Conservation (phyloP, 352 stramenopile species). For the Globisporangium nagaii region DNA sequence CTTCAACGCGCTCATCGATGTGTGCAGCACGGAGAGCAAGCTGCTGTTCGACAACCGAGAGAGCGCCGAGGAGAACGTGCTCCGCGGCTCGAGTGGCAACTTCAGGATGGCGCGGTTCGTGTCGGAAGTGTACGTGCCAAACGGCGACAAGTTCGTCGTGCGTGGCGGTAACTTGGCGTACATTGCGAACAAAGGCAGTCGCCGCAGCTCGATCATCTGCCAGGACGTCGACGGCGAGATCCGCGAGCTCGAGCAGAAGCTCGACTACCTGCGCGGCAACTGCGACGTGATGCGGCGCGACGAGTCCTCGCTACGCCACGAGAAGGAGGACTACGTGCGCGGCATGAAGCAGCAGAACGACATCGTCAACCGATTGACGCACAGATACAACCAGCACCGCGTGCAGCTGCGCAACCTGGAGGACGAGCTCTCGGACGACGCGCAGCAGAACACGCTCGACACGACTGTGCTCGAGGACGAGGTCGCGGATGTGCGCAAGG, state of each 20-base stretch:
- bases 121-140: slow-evolving; percentile 63
- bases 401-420: slow-evolving; percentile 58
- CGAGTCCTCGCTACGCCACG: slow-evolving; percentile 33
- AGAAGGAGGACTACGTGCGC: slow-evolving; percentile 35
- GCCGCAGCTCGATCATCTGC: slow-evolving; percentile 64
- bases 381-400: slow-evolving; percentile 44
- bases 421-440: slow-evolving; percentile 58
- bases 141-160: slow-evolving; percentile 74
- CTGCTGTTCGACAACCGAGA: slow-evolving; percentile 62
- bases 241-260: slow-evolving; percentile 42
- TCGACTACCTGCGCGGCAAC: slow-evolving; percentile 43
- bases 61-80: slow-evolving; percentile 40
- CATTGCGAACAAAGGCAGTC: slow-evolving; percentile 67
- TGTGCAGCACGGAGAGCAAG: slow-evolving; percentile 74
- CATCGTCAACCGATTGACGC: slow-evolving; percentile 51
- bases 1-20: slow-evolving; percentile 78
- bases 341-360: slow-evolving; percentile 45
- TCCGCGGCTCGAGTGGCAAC: slow-evolving; percentile 49
- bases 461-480: slow-evolving; percentile 77
- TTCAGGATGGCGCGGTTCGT: slow-evolving; percentile 64
- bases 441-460: slow-evolving; percentile 61
- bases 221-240: slow-evolving; percentile 66
- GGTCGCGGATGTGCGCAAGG: slow-evolving; percentile 34
- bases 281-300: slow-evolving; percentile 47
- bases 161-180: slow-evolving; percentile 72